phyloP scores from a whole-genome alignment of 768 basidiomycete genomes.

The Arthromyces matolae region DNA sequence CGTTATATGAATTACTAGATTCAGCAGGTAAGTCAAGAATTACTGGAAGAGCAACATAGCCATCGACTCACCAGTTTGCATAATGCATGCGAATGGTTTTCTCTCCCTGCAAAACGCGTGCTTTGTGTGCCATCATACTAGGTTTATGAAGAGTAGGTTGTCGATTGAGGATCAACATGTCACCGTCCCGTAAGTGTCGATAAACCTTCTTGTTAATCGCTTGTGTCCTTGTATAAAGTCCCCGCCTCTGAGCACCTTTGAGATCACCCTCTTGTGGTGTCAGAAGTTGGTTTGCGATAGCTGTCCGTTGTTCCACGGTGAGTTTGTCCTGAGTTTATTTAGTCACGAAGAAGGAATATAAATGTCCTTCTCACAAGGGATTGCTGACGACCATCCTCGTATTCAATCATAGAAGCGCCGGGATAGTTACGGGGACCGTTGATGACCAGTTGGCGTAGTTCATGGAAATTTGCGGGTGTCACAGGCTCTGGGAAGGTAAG shows the following conservation, averaged over 20 bases:
- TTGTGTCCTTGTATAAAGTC: constrained; percentile 72
- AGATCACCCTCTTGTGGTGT: constrained; percentile 82
- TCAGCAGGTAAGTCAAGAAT: not conserved
- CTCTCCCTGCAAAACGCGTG: constrained; percentile 88
- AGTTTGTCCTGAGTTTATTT: constrained; percentile 65
- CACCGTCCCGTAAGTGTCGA: constrained; percentile 90
- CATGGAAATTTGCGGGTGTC: constrained; percentile 84
- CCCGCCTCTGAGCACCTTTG: constrained; percentile 39
- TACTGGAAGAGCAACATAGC: constrained; percentile 5
- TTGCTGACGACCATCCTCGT: constrained; percentile 88
- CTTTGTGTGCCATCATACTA: constrained; percentile 98
- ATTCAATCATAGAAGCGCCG: constrained; percentile 92
- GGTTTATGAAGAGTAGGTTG: constrained; percentile 99
- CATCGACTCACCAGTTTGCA: constrained; percentile 81
- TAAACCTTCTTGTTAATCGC: constrained; percentile 96
- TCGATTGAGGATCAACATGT: constrained; percentile 92
- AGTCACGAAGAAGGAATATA: not conserved
- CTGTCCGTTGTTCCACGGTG: constrained; percentile 84
- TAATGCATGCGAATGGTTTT: constrained; percentile 99
- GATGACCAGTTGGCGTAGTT: constrained; percentile 86
- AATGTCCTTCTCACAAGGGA: constrained; percentile 57
- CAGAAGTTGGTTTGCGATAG: constrained; percentile 91
- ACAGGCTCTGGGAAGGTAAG: constrained; percentile 98
- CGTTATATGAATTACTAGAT: constrained; percentile 93
- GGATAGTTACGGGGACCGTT: constrained; percentile 86